Evolutionary conservation across 345 rosid genomes (phyloP), one percentile per base, ranked within the genome.

Genomic region (Pseudoturritis turrita): DNA sequence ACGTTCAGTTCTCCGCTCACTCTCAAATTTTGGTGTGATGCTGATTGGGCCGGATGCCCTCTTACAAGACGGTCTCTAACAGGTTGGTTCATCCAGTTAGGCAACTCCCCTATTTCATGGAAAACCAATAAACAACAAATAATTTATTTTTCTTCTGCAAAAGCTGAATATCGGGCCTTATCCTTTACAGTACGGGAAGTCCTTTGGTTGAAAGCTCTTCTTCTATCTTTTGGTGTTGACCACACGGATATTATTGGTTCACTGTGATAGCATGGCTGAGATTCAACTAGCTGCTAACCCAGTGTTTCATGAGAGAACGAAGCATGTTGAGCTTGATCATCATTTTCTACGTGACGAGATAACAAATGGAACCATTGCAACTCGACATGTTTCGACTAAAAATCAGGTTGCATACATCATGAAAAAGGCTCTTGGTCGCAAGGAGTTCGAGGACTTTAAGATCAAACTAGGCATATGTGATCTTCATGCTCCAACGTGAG

Each of bases 1-100:
- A 0, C 4, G n/a, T 2, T 3, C 60, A 0, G 7, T 14, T 25
- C 39, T 0, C 0, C 17, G 1, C 11, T 53, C 0, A 2, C 15
- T 0, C 59, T 53, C 14, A 1, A 0, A 0, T 14, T 31, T 0
- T 55, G 17, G 19, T 55, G 41, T 4, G 41, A 54, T 10, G 11
- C 39, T 4, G 21, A 54, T 3, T 54, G 36, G 18, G 13, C 6
- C 0, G 18, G 12, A 1, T 55, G 23, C 14, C 41, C 41, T 0
- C 1, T n/a, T 0, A n/a, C 41, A 1, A 7, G 13, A 0, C 13
- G 40, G 0, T 55, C 61, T 0, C 1, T 13, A 0, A 23, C 57
- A 0, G 18, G 57, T 0, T 52, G 57, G 57, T 12, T 52, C 1
- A 25, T 52, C 6, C 35, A 52, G 6, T 4, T 52, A 0, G 61